These are phyloP conservation scores for Chamaecyparis obtusa DNA, from an alignment of 75 land plant species.

Conservation along the genomic window DNA sequence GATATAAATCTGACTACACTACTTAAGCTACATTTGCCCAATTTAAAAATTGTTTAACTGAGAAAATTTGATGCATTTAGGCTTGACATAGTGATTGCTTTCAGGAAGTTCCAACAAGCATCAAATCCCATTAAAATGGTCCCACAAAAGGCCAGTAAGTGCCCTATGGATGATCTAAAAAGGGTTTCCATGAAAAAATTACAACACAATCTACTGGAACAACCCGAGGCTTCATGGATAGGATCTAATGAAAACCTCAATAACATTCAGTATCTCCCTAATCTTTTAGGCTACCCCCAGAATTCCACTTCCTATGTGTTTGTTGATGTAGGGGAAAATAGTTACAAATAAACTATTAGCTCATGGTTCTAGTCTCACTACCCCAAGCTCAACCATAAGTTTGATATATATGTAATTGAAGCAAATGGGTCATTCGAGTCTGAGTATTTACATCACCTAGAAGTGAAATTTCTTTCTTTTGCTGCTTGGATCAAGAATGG, in stretches of 20 bases:
- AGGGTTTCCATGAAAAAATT: slow-evolving; percentile 32
- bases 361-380: too few species aligned
- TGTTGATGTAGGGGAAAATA: too few species aligned
- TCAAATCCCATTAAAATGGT: background rate
- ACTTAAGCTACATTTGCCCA: slow-evolving; percentile 15
- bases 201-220: slow-evolving; percentile 55
- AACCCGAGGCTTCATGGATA: slow-evolving; percentile 25
- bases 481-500: too few species aligned
- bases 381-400: too few species aligned
- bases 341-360: too few species aligned
- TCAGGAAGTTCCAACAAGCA: slow-evolving; percentile 21
- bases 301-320: slow-evolving; percentile 42
- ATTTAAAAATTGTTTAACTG: slow-evolving; percentile 47
- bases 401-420: too few species aligned
- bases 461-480: too few species aligned
- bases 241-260: slow-evolving; percentile 2
- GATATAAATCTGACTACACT: slow-evolving; percentile 21
- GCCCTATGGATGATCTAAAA: slow-evolving; percentile 17
- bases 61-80: slow-evolving; percentile 30
- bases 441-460: too few species aligned
- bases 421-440: too few species aligned
- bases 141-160: slow-evolving; percentile 2
- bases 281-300: slow-evolving; percentile 40
- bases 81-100: slow-evolving; percentile 34
- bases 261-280: slow-evolving; percentile 39